These are phyloP conservation scores for Taphrina sp. DNA, from an alignment of 1,139 yeast genomes.

Conservation along the genomic window DNA sequence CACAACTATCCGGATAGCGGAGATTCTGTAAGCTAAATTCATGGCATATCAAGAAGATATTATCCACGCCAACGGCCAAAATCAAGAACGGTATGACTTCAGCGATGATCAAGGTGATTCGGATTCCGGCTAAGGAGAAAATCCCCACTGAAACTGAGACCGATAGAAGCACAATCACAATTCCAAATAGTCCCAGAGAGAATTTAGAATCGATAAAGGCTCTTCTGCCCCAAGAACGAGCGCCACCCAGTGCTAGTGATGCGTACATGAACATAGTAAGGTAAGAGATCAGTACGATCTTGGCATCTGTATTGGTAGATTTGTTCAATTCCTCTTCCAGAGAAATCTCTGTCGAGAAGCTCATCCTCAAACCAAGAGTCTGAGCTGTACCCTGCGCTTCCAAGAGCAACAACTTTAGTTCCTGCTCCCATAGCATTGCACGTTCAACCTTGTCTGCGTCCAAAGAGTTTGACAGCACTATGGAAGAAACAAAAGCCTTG, in stretches of 20 bases:
- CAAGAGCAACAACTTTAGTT: constrained; percentile 57
- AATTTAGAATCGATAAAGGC: constrained; percentile 62
- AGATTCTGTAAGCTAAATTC: constrained; percentile 62
- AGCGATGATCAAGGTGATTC: constrained; percentile 87
- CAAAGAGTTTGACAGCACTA: constrained; percentile 56
- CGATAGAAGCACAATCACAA: constrained; percentile 72
- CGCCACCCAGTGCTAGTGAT: constrained; percentile 67
- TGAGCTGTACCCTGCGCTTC: constrained; percentile 49
- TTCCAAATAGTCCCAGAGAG: constrained; percentile 76
- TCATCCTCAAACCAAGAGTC: constrained; percentile 55
- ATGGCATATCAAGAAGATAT: constrained; percentile 79
- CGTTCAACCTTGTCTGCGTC: constrained; percentile 47
- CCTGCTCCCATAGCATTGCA: constrained; percentile 65
- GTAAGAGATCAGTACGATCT: constrained; percentile 70
- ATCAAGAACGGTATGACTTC: constrained; percentile 96
- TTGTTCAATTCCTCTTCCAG: constrained; percentile 78
- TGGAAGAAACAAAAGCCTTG: constrained; percentile 71
- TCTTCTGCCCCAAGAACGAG: constrained; percentile 39
- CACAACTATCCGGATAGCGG: constrained; percentile 49
- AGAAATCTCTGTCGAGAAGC: constrained; percentile 79
- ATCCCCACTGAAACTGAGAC: constrained; percentile 75
- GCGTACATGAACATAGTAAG: constrained; percentile 88
- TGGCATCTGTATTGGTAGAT: constrained; percentile 75
- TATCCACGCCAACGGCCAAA: constrained; percentile 92
- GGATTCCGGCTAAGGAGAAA: constrained; percentile 72